Evolutionary conservation across 495 filamentous ascomycete genomes (phyloP), one percentile per base, ranked within the genome.

Genomic region (Aspergillus egyptiacus): DNA sequence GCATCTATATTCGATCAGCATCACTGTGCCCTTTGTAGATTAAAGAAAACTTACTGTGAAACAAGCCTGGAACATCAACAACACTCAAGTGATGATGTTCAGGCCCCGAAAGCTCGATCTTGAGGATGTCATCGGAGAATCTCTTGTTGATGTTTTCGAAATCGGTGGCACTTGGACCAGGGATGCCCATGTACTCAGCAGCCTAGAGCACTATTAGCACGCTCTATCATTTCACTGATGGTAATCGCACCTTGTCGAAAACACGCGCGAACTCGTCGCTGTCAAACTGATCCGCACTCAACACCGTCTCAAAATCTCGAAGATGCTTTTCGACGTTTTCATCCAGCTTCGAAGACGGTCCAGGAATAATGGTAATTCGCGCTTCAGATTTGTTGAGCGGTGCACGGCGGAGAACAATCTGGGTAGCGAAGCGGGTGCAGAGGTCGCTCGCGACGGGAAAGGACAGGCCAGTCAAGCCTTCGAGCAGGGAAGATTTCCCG

Each of bases 391-490:
- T 37, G 17, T 61, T 51, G 3, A 45, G 40, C 0, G 64, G 37
- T 4, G 64, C 46, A 6, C 76, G 73, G 23, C 73, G 75, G 44
- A 69, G 76, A 1, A 69, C 74, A 45, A 83, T 83, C 55, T 83
- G 72, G 0, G 79, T 83, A 2, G 75, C 77, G 48, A 76, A 79
- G 0, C 79, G 66, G 0, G 81, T 84, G 55, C 76, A 80, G 13
- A 81, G 69, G n/a, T 70, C 70, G 9, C 63, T 63, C 22, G 62
- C 69, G 24, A 68, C 63, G n/a, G 78, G 76, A 42, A 81, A 77
- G 1, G 71, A 65, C 39, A 81, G 63, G 3, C 67, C 69, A 2
- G 75, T 79, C 22, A 81, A 38, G 30, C 69, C 68, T 63, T 80
- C 72, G 1, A 80, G 63, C 5, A 77, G 57, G 0, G 73, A 80